Evolutionary conservation across 495 filamentous ascomycete genomes (phyloP).

Genomic region (Mycothermus thermophilus): DNA sequence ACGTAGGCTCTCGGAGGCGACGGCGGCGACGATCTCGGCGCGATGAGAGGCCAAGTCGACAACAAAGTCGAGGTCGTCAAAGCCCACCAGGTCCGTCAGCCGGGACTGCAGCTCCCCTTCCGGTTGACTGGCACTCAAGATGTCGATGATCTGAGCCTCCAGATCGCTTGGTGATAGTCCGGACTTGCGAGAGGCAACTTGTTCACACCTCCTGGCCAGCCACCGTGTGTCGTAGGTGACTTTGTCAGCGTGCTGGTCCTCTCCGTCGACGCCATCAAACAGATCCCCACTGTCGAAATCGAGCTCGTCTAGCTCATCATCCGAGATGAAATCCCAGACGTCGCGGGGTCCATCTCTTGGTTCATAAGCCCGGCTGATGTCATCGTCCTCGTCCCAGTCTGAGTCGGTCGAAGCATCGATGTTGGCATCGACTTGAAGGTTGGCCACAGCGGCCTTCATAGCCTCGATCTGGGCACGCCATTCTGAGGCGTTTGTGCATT

Average conservation of each 20-base stretch:
- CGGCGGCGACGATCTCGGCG: slow-evolving; percentile 39
- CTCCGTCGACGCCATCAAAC: slow-evolving; percentile 21
- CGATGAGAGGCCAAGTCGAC: slow-evolving; percentile 69
- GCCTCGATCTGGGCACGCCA: slow-evolving; percentile 33
- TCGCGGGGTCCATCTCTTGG: slow-evolving; percentile 55
- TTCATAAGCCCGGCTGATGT: slow-evolving; percentile 48
- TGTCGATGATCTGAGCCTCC: slow-evolving; percentile 54
- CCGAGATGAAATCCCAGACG: slow-evolving; percentile 80
- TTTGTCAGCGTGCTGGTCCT: not conserved
- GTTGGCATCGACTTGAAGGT: slow-evolving; percentile 4
- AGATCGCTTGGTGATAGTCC: slow-evolving; percentile 50
- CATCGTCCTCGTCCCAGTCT: slow-evolving; percentile 29
- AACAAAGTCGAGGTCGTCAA: slow-evolving; percentile 80
- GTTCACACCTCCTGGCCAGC: slow-evolving; percentile 51
- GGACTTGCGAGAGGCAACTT: slow-evolving; percentile 42
- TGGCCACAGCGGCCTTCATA: slow-evolving; percentile 34
- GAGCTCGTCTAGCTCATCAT: slow-evolving; percentile 46
- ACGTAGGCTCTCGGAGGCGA: slow-evolving; percentile 18
- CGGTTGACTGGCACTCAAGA: slow-evolving; percentile 48
- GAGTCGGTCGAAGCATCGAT: slow-evolving; percentile 4
- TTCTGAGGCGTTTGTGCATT: slow-evolving; percentile 9
- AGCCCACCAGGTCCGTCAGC: slow-evolving; percentile 83
- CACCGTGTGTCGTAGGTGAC: slow-evolving; percentile 37
- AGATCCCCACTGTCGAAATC: slow-evolving; percentile 31
- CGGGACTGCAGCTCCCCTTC: slow-evolving; percentile 80